Conservation (phyloP, 768 basidiomycete species). For the Dentipellis sp. region DNA sequence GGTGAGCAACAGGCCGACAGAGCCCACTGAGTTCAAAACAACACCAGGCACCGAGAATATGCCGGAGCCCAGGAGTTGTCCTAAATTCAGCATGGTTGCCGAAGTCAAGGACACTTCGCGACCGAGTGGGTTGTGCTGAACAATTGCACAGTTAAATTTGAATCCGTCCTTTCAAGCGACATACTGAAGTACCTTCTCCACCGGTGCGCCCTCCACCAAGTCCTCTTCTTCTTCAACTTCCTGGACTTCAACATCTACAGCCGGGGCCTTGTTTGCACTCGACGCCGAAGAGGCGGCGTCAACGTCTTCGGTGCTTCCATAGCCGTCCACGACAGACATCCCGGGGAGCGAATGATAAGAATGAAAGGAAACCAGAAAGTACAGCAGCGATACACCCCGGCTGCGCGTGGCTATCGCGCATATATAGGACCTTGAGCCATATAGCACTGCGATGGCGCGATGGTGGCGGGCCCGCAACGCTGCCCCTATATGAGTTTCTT, state of each 20-base stretch:
- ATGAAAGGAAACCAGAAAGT: not conserved
- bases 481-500: too few species aligned
- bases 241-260: constrained; percentile 6
- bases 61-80: constrained; percentile 18
- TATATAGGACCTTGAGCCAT: not conserved
- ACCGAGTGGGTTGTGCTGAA: constrained; percentile 16
- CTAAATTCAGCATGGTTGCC: constrained; percentile 16
- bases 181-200: constrained; percentile 6
- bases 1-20: constrained; percentile 19
- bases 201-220: constrained; percentile 5
- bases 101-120: constrained; percentile 15
- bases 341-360: too few species aligned
- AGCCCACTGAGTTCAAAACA: constrained; percentile 19
- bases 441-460: not conserved
- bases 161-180: not conserved
- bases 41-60: constrained; percentile 22
- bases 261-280: not conserved
- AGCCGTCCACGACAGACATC: not conserved
- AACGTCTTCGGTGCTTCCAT: not conserved
- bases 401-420: not conserved
- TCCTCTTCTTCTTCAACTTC: not conserved
- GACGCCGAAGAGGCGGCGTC: not conserved
- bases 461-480: constrained; percentile 6
- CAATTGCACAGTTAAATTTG: not conserved
- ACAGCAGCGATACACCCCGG: not conserved